A percentile compares a stretch with the other conserved stretches of the same genome.
These are phyloP conservation scores for Amphibolis antarctica DNA, from an alignment of 106 monocot species.

Conservation along the genomic window DNA sequence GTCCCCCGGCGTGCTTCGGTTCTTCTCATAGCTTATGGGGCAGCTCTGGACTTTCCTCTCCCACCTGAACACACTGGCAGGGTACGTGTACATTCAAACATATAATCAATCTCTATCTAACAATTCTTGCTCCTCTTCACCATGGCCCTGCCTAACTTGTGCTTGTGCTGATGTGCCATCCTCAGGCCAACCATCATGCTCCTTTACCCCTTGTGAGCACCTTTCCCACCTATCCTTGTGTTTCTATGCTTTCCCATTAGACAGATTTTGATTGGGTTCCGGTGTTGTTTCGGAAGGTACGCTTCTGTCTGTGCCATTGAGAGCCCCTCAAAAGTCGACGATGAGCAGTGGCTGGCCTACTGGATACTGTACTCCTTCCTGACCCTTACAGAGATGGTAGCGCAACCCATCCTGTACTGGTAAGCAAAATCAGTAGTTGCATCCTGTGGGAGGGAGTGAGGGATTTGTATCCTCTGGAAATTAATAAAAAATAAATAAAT, in stretches of 20 bases:
- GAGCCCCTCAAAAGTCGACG: constrained; percentile 64
- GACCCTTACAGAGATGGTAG: constrained; percentile 75
- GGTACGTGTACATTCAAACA: constrained; percentile 23
- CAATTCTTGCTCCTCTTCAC: not conserved
- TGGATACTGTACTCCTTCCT: constrained; percentile 92
- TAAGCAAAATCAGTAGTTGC: constrained; percentile 7
- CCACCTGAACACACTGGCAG: constrained; percentile 53
- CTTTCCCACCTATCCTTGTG: not conserved
- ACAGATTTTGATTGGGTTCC: not conserved
- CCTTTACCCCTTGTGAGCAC: constrained; percentile 71
- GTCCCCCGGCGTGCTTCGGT: no score
- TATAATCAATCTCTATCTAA: no score
- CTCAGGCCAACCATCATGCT: constrained; percentile 70
- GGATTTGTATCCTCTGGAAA: no score
- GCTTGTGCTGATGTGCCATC: constrained; percentile 3
- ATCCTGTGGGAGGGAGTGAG: no score
- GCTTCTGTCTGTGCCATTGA: constrained; percentile 78
- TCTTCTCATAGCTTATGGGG: constrained; percentile 29
- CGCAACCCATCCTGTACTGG: constrained; percentile 66
- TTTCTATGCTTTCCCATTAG: not conserved
- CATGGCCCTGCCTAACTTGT: not conserved
- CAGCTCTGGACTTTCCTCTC: constrained; percentile 59
- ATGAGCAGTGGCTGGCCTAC: constrained; percentile 90
- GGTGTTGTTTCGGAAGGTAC: constrained; percentile 26
- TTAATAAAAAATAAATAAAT: no score